Conservation (phyloP, 1,284 basidiomycete species). For the Ganoderma leucocontextum region DNA sequence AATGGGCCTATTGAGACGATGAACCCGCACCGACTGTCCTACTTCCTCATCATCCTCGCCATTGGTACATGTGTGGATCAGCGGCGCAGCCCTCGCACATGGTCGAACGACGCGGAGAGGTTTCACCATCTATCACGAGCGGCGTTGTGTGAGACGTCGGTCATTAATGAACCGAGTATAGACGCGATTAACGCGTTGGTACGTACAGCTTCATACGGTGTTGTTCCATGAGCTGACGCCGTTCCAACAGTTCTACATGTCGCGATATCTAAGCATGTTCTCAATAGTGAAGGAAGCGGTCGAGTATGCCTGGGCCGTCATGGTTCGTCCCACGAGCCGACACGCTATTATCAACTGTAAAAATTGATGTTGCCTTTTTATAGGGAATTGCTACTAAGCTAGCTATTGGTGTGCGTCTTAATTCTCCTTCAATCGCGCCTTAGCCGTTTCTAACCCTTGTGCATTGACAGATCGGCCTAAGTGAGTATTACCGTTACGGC, state of each 20-base stretch:
- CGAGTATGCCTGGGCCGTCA: conserved; percentile 73
- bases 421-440: conserved; percentile 20
- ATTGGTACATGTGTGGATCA: conserved; percentile 70
- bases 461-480: conserved; percentile 61
- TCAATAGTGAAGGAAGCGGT: conserved; percentile 72
- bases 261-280: conserved; percentile 74
- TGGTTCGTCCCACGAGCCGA: conserved; percentile 54
- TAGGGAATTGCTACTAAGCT: conserved; percentile 43
- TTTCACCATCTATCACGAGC: conserved; percentile 68
- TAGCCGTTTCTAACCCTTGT: conserved; percentile 24
- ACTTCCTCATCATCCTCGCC: conserved; percentile 71
- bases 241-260: conserved; percentile 69
- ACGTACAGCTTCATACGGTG: conserved; percentile 39
- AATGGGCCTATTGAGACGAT: conserved; percentile 59
- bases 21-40: conserved; percentile 65
- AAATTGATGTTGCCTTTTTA: neutral
- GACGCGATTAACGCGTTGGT: conserved; percentile 72
- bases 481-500: conserved; percentile 46
- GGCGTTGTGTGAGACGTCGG: conserved; percentile 65
- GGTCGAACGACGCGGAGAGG: conserved; percentile 62
- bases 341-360: conserved; percentile 9
- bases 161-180: conserved; percentile 71
- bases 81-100: conserved; percentile 51
- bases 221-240: conserved; percentile 9
- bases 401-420: conserved; percentile 61